These are phyloP conservation scores for Pseudodiploospora longispora DNA, from an alignment of 2,329 filamentous ascomycete genomes.

Conservation along the genomic window DNA sequence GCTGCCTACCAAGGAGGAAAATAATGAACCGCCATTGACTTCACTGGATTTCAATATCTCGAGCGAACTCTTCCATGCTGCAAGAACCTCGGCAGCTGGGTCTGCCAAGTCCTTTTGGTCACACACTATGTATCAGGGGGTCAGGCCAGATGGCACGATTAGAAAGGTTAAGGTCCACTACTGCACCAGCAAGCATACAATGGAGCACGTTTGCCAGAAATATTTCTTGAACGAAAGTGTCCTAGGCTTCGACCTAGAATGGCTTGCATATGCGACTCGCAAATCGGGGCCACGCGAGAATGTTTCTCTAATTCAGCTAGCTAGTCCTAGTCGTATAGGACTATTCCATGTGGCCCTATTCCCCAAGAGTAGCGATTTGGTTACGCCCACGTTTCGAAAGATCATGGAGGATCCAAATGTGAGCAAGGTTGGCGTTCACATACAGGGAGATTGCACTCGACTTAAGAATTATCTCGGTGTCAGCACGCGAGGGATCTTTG, in stretches of 20 bases:
- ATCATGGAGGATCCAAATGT: constrained; percentile 65
- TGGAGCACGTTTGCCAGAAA: constrained; percentile 55
- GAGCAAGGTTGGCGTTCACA: constrained; percentile 68
- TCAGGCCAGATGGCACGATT: constrained; percentile 30
- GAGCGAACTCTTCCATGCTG: constrained; percentile 26
- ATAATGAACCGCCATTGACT: constrained; percentile 17
- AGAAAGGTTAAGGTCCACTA: constrained; percentile 65
- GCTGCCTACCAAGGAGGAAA: background rate
- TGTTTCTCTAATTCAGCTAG: constrained; percentile 76
- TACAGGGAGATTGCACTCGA: constrained; percentile 63
- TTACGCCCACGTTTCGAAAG: constrained; percentile 61
- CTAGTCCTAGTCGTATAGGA: constrained; percentile 65
- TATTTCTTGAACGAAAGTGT: constrained; percentile 62
- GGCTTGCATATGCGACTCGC: constrained; percentile 49
- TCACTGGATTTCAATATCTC: constrained; percentile 22
- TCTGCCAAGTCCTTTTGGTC: constrained; percentile 55
- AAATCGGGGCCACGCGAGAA: constrained; percentile 52
- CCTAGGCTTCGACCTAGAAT: constrained; percentile 88
- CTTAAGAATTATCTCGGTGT: constrained; percentile 59
- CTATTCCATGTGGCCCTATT: constrained; percentile 74
- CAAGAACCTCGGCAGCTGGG: constrained; percentile 36
- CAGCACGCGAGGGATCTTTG: constrained; percentile 59
- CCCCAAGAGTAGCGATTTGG: constrained; percentile 43
- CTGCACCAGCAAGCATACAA: constrained; percentile 58
- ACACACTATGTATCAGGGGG: constrained; percentile 56